Percentiles rank a stretch among this genome's conserved stretches.
phyloP scores from a whole-genome alignment of 2,329 filamentous ascomycete genomes.

The Epichloe brachyelytri region DNA sequence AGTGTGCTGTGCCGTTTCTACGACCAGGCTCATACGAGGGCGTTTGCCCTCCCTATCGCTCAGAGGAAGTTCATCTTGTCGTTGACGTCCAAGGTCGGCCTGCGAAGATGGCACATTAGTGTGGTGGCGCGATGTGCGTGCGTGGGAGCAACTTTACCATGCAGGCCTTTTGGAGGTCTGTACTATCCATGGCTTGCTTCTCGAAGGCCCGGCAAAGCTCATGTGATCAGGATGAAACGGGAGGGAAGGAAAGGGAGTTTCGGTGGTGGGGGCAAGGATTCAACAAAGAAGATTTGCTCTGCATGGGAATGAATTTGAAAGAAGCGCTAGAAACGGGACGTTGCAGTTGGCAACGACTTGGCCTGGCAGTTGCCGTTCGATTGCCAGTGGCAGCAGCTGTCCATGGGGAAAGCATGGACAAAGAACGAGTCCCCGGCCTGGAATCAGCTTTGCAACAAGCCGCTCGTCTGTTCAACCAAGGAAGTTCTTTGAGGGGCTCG shows the following conservation, averaged over 20 bases:
- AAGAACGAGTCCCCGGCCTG: neutral
- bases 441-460: neutral
- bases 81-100: slow-evolving; percentile 12
- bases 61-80: slow-evolving; percentile 13
- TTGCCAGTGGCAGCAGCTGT: neutral
- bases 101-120: slow-evolving; percentile 1
- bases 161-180: slow-evolving; percentile 1
- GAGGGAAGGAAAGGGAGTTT: too few relatives aligned
- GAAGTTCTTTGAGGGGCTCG: too few relatives aligned
- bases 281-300: too few relatives aligned
- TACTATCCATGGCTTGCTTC: neutral
- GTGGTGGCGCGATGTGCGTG: neutral
- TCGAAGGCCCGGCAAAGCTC: slow-evolving; percentile 4
- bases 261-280: too few relatives aligned
- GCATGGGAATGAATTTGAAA: too few relatives aligned
- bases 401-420: neutral
- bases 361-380: neutral
- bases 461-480: neutral
- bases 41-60: slow-evolving; percentile 7
- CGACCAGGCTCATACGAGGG: slow-evolving; percentile 7
- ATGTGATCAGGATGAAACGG: too few relatives aligned
- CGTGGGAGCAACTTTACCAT: slow-evolving; percentile 1
- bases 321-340: neutral
- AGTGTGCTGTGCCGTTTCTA: slow-evolving; percentile 6
- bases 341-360: neutral